Evolutionary conservation across 202 grass and related monocot species (phyloP), one percentile per base, ranked within the genome.

Genomic region (Dendrocalamus latiflorus): DNA sequence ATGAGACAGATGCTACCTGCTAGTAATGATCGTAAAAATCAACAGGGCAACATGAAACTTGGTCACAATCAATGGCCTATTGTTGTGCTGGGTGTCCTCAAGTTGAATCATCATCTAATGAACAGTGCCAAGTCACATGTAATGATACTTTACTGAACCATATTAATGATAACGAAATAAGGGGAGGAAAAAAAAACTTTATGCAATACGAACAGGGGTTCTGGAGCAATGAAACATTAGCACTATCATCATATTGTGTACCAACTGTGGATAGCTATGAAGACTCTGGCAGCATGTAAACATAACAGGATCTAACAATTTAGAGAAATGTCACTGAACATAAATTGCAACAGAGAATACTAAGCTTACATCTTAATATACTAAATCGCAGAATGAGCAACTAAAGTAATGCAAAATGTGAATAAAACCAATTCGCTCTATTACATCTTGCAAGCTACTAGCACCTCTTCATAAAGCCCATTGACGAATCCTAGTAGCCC

Each of bases 401-500:
- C 71, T 68, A 89, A 79, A 63, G 74, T 72, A 86, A 53, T 5
- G 4, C 20, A 56, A 63, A 80, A 84, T 85, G 70, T 86, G 80
- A 85, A 85, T 81, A n/a, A 84, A 88, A 84, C 43, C 89, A 87
- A 86, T n/a, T 75, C 88, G 44, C 81, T 82, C 65, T 75, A 89
- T 79, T 80, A 86, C 79, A 84, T 80, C 60, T 10, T 84, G 79
- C 79, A 91, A 74, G 55, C 69, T 85, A 74, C 59, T 64, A 62
- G 80, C 82, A 76, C 62, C 78, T 79, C 85, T 79, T 65, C 86
- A 89, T 69, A 83, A 70, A 83, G 38, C 14, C 59, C 65, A 84
- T 45, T 73, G 50, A 63, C 22, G 47, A 86, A 83, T 65, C 86
- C 89, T 89, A 87, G 72, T 87, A 76, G 50, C 60, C 56, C 83